A percentile compares a stretch with the other conserved stretches of the same genome.
These are phyloP conservation scores for Tricholoma saponaceum DNA, from an alignment of 768 basidiomycete genomes.

Conservation along the genomic window DNA sequence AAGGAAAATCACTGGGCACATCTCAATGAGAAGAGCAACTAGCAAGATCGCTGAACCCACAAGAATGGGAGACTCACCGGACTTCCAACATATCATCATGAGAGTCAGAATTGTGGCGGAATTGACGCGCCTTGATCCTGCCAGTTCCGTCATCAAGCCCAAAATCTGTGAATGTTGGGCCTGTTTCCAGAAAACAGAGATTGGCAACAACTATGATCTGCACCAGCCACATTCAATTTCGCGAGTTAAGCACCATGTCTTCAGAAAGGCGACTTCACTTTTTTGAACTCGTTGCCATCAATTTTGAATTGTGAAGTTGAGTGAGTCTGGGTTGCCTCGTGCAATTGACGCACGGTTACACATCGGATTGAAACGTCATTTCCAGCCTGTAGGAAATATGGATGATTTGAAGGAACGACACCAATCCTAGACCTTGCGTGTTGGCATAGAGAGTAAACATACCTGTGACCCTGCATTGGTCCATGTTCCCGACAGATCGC, in stretches of 20 bases:
- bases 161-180: constrained; percentile 70
- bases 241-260: background rate
- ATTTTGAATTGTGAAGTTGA: constrained; percentile 15
- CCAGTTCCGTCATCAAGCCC: constrained; percentile 33
- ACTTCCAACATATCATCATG: background rate
- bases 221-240: constrained; percentile 14
- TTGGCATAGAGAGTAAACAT: background rate
- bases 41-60: background rate
- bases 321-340: constrained; percentile 10
- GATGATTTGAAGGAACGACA: background rate
- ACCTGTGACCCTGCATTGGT: background rate
- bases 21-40: background rate
- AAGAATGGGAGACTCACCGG: constrained; percentile 11
- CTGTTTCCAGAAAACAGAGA: constrained; percentile 58
- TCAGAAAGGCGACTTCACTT: constrained; percentile 7
- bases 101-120: constrained; percentile 42
- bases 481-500: background rate
- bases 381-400: background rate
- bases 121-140: constrained; percentile 44
- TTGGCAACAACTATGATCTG: constrained; percentile 74
- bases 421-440: background rate
- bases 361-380: constrained; percentile 17
- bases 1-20: constrained; percentile 56
- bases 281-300: constrained; percentile 15
- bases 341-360: constrained; percentile 27